Evolutionary conservation across 768 basidiomycete genomes (phyloP).

Genomic region (Gloeophyllum trabeum): DNA sequence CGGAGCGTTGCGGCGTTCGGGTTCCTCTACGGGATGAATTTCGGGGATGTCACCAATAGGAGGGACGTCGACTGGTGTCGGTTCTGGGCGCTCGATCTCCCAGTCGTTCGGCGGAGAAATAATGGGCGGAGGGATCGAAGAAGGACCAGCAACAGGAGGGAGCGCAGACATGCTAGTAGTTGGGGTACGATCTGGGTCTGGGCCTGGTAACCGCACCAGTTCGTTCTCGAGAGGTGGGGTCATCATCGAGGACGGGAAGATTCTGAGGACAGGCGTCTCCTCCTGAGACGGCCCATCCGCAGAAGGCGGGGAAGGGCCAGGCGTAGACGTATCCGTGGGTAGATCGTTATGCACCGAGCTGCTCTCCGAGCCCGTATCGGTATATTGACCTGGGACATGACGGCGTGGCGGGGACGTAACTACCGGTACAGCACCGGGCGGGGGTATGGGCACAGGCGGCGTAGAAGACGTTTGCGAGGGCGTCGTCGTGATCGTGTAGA

Average conservation of each 20-base stretch:
- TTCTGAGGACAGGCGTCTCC: slow-evolving; percentile 7
- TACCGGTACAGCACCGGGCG: too few relatives aligned
- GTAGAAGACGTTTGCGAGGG: slow-evolving; percentile 1
- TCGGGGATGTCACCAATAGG: background rate
- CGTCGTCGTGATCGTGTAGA: slow-evolving; percentile 5
- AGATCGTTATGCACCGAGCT: background rate
- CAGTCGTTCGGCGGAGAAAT: background rate
- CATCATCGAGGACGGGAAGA: slow-evolving; percentile 3
- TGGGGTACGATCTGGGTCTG: slow-evolving; percentile 4
- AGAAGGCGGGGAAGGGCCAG: too few relatives aligned
- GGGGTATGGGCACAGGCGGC: slow-evolving; percentile 1
- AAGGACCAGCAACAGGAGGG: slow-evolving; percentile 7
- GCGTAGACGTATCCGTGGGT: too few relatives aligned
- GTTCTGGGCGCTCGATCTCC: background rate
- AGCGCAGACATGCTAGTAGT: slow-evolving; percentile 4
- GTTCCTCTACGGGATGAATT: background rate
- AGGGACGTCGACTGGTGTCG: background rate
- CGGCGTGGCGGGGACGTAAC: slow-evolving; percentile 10
- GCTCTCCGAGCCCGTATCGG: slow-evolving; percentile 5
- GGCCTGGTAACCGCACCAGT: too few relatives aligned
- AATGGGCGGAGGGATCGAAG: slow-evolving; percentile 5
- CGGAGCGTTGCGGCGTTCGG: background rate
- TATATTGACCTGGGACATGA: slow-evolving; percentile 14
- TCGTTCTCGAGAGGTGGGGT: slow-evolving; percentile 8
- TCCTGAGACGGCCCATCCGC: background rate